Conservation (phyloP, 2,329 filamentous ascomycete species). For the Penicillium sp. region DNA sequence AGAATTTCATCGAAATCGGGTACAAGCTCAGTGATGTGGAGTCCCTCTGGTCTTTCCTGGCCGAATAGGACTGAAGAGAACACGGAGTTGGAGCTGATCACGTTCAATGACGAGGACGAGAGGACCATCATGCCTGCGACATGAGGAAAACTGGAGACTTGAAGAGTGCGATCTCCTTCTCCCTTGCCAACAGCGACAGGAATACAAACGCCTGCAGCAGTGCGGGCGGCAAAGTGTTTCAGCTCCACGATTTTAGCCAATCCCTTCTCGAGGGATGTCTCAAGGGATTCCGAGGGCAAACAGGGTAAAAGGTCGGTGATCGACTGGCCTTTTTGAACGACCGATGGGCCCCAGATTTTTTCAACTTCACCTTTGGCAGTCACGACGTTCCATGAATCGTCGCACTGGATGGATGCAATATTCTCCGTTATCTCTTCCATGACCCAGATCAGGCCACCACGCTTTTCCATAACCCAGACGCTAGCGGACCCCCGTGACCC, state of each 20-base stretch:
- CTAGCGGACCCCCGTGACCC: constrained; percentile 89
- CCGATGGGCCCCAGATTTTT: constrained; percentile 79
- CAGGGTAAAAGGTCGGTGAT: constrained; percentile 77
- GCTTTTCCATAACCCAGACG: constrained; percentile 98
- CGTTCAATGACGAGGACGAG: constrained; percentile 71
- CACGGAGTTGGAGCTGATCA: constrained; percentile 91
- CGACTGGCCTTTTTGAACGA: constrained; percentile 66
- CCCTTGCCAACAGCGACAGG: constrained; percentile 78
- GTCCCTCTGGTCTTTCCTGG: constrained; percentile 76
- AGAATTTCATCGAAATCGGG: constrained; percentile 85
- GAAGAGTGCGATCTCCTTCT: constrained; percentile 67
- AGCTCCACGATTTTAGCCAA: constrained; percentile 70
- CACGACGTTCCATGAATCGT: constrained; percentile 73
- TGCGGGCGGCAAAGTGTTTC: constrained; percentile 82
- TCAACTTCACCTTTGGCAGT: constrained; percentile 73
- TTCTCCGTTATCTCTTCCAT: constrained; percentile 97
- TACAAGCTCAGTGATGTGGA: constrained; percentile 75
- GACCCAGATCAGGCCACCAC: constrained; percentile 92
- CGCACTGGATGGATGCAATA: constrained; percentile 72
- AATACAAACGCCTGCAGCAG: constrained; percentile 73
- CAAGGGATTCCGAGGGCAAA: constrained; percentile 70
- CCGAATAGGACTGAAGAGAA: constrained; percentile 93
- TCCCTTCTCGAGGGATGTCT: constrained; percentile 69
- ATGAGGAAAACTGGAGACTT: constrained; percentile 91
- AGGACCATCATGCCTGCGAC: constrained; percentile 96